Base-by-base conservation (phyloP, 371 early-diverging fungal species). In the Mortierella sp. region DNA sequence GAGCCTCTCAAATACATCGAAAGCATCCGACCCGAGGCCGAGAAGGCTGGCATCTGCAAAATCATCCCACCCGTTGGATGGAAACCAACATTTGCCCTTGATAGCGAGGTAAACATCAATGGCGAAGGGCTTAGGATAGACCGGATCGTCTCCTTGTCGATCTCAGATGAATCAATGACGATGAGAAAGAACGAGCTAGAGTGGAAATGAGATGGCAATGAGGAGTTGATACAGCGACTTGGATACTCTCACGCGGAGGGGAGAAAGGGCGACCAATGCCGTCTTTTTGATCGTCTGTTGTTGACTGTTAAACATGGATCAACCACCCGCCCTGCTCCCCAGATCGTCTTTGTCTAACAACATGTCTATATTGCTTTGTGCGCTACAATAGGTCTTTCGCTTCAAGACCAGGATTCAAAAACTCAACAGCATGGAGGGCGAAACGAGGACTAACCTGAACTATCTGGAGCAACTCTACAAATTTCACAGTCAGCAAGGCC, bases 371-470 rank as follows among this genome's bases (percentile, higher is more conserved):
- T 27, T 21, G 8, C 44, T 0, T 1, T 75, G 21, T 56, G 29
- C 18, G 3, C 21, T 48, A 65, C 71, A 41, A 35, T 73, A 98
- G 97, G 88, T 82, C 27, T 99, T 99, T 88, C 93, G 95, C 75
- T 98, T 99, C 89, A 90, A 92, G 71, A 97, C 99, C 44, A 93
- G 98, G 65, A 92, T 95, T 38, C 98, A 98, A 88, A 94, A 95
- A 80, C 92, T 99, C 35, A 98, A 97, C 88, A 93, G 94, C 51
- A 95, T 98, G 91, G 97, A 98, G 75, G 99, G 98, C 51, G 92
- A 93, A 77, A 96, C 97, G 14, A 91, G 98, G 72, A 91, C 95
- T 21, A 95, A 94, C 46, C 91, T 97, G 72, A 97, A 96, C 87
- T 99, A 97, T 86, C 88, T 96, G 74, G 97, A 98, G 74, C 96